Evolutionary conservation across 2,329 filamentous ascomycete species (phyloP), one percentile per base, ranked within the genome.

Genomic region (Cladosporium sp.): DNA sequence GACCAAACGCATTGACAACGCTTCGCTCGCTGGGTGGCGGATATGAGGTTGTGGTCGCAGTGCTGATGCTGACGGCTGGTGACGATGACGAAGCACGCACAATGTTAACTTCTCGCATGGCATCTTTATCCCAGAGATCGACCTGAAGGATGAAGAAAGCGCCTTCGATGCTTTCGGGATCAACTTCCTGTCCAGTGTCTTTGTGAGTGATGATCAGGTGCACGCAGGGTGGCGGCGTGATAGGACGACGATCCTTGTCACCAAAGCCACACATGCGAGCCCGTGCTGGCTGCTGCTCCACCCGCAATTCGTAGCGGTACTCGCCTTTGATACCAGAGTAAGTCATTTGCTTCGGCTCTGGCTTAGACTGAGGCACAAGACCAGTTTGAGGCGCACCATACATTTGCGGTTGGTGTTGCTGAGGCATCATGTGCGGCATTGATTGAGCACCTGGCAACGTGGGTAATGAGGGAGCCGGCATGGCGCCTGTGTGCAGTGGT

Each of bases 211-310:
- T 88, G 39, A 94, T 81, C 12, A 97, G 83, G 63, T 88, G 84
- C 55, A 97, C 88, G 74, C 93, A 97, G 3, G 94, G 93, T 20
- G 94, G 94, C 14, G 94, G 93, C 28, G 94, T 97, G 67, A 99
- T 97, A 25, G 94, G 94, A 64, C 94, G 84, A 64, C 94, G 89
- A 74, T 99, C 94, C 89, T 97, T 99, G 79, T 99, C 94, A 63
- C 94, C 94, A 77, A 97, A 99, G 7, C 94, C 94, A 78, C 94
- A 99, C 94, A 97, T 97, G 62, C 94, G 89, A 65, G 94, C 94
- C 68, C 94, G 86, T 68, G 90, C 83, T 52, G 94, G 94, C 74
- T 97, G 92, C 77, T 99, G 94, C 65, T 90, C 86, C 61, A 97
- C 90, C 47, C 64, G 50, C 15, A 72, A 61, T n/a, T 61, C 61